phyloP scores from a whole-genome alignment of 192 early-diverging fungal genomes.

The Backusella macrospora region DNA sequence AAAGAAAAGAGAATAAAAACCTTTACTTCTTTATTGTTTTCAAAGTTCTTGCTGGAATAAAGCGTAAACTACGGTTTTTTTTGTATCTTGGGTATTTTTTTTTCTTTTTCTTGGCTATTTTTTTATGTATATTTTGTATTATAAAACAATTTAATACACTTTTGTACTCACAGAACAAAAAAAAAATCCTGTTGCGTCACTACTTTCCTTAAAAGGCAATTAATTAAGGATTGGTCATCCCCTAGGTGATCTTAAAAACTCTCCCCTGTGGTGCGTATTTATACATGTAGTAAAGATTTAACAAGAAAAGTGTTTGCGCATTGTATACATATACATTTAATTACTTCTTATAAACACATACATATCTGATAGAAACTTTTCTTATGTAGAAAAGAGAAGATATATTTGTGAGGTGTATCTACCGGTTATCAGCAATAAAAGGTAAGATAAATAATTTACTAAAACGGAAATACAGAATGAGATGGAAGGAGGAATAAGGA shows the following conservation, averaged over 20 bases:
- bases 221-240: constrained; percentile 10
- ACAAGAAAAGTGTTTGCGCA: too few species aligned
- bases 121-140: constrained; percentile 14
- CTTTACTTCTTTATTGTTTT: constrained; percentile 14
- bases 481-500: neutral
- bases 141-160: constrained; percentile 11
- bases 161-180: neutral
- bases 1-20: constrained; percentile 15
- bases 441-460: neutral
- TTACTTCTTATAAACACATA: too few species aligned
- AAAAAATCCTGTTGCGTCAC: neutral
- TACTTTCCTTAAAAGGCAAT: neutral
- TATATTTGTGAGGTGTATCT: neutral
- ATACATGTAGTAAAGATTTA: neutral
- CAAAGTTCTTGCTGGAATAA: constrained; percentile 12
- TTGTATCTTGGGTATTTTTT: constrained; percentile 9
- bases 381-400: too few species aligned
- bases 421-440: neutral
- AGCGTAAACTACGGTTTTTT: constrained; percentile 10
- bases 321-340: too few species aligned
- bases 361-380: too few species aligned
- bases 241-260: neutral
- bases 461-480: neutral
- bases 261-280: neutral
- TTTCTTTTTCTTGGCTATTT: constrained; percentile 17